Percentiles rank a stretch among this genome's conserved stretches.
Conservation (phyloP, 2,329 filamentous ascomycete species). For the Fusarium irregulare region DNA sequence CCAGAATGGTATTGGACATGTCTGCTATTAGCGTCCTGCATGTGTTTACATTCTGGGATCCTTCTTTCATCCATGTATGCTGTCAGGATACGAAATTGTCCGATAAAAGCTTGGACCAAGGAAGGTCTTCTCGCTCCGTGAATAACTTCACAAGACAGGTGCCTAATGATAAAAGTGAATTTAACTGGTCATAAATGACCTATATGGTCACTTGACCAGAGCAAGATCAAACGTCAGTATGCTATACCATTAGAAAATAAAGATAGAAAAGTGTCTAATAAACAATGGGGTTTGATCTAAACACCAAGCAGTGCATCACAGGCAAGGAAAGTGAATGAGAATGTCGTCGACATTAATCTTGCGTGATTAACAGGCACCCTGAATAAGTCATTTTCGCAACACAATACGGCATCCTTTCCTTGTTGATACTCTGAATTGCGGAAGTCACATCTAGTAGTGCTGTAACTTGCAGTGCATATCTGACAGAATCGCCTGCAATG, state of each 20-base stretch:
- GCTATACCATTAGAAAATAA: not conserved
- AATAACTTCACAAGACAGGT: not conserved
- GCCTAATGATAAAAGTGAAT: not conserved
- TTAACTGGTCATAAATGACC: not conserved
- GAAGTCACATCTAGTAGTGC: conserved; percentile 8
- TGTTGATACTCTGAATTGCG: conserved; percentile 6
- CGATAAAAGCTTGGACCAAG: not conserved
- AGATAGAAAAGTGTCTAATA: not conserved
- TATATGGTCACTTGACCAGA: not conserved
- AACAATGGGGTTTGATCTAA: not conserved
- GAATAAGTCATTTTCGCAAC: not conserved
- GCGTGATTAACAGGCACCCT: not conserved
- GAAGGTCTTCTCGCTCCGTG: not conserved
- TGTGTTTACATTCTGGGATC: not conserved
- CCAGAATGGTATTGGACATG: not conserved
- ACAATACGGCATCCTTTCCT: not conserved
- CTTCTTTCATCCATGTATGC: not conserved
- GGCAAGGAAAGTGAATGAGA: not conserved
- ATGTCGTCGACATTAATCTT: not conserved
- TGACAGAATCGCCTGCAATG: conserved; percentile 9
- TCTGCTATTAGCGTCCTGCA: not conserved
- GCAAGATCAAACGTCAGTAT: not conserved
- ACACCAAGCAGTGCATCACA: conserved; percentile 6
- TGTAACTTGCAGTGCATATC: conserved; percentile 4
- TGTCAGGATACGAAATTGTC: conserved; percentile 4